Evolutionary conservation across 495 filamentous ascomycete genomes (phyloP), one percentile per base, ranked within the genome.

Genomic region (Paragyromitra xinjiangensis): DNA sequence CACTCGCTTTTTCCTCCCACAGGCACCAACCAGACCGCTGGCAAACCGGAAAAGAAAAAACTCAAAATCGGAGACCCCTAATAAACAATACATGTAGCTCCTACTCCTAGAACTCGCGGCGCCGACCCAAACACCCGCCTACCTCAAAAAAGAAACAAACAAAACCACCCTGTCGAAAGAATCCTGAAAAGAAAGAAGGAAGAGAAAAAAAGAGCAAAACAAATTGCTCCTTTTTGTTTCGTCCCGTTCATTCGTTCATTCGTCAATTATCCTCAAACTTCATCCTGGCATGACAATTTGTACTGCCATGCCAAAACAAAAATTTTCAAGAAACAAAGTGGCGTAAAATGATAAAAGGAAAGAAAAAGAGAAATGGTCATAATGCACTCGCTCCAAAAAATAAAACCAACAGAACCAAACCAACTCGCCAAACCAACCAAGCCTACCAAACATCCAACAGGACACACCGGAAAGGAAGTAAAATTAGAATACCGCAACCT

Each of bases 331-430:
- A 66, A 73, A 67, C 24, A 73, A 58, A 42, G 26, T 50, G 12
- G 48, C 44, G 40, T 55, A 50, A 55, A 50, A 61, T 50, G 24
- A 69, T 34, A 39, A 67, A 68, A 12, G 53, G 53, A 69, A 39
- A 37, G 40, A n/a, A 16, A 64, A 69, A 37, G 19, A 37, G 53
- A 16, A 42, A 71, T 48, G 66, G 44, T 59, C 68, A 66, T 77
- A 73, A 73, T 66, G 61, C 74, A 77, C 53, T 73, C 69, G 69
- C 74, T 77, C 74, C 74, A 73, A 77, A 77, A 76, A 71, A 69
- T 22, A 24, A 65, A 65, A 65, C 40, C 69, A 58, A 75, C 37
- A 68, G 64, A 70, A 75, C 72, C 34, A 72, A 59, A 44, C 59
- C 42, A 45, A 61, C 56, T 61, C 26, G 56, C 56, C 59, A 72